phyloP scores from a whole-genome alignment of 2,329 filamentous ascomycete species.

The Penicillium aurantiogriseum region DNA sequence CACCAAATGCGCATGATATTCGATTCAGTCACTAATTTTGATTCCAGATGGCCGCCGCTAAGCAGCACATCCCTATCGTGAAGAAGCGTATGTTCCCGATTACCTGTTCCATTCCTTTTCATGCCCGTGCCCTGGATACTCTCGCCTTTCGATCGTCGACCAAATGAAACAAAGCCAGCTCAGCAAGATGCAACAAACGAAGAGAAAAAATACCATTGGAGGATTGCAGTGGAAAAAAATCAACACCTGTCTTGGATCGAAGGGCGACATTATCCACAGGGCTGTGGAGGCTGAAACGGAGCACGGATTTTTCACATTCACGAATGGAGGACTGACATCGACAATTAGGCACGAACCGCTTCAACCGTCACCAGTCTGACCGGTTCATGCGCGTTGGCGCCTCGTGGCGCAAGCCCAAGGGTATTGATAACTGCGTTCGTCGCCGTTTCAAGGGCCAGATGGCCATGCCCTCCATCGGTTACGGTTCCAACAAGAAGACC shows the following conservation, averaged over 20 bases:
- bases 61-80: constrained; percentile 99
- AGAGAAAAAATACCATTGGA: neutral
- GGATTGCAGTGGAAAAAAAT: neutral
- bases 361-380: constrained; percentile 97
- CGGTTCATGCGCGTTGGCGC: constrained; percentile 88
- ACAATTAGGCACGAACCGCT: constrained; percentile 78
- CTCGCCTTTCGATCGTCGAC: constrained; percentile 21
- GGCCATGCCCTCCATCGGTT: constrained; percentile 98
- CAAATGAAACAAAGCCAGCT: constrained; percentile 3
- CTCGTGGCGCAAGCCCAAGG: constrained; percentile 99
- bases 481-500: constrained; percentile 99
- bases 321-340: constrained; percentile 42
- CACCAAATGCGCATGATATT: constrained; percentile 6
- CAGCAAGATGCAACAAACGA: constrained; percentile 1
- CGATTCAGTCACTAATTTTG: constrained; percentile 8
- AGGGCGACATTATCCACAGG: constrained; percentile 7
- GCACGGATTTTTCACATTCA: constrained; percentile 9
- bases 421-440: constrained; percentile 98
- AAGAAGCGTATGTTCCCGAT: constrained; percentile 89
- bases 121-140: constrained; percentile 20
- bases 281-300: constrained; percentile 2
- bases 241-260: constrained; percentile 2
- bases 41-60: constrained; percentile 86
- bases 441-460: constrained; percentile 95
- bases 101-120: constrained; percentile 10